Base-by-base conservation (phyloP, 164 flowering plant genomes). In the Platanus orientalis region DNA sequence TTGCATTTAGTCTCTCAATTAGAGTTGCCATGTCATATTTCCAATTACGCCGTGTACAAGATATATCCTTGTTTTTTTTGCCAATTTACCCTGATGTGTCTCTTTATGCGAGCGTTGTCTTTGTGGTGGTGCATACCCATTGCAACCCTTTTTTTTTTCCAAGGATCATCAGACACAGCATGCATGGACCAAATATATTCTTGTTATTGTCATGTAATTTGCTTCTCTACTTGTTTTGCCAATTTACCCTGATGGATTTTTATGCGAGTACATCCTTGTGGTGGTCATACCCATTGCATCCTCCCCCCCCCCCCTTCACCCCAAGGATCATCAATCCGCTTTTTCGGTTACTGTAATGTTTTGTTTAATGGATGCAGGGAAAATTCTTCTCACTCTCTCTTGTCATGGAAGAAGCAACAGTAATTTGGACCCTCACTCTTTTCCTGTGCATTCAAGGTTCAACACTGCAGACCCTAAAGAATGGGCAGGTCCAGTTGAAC, bases 321-420 rank as follows among this genome's bases (percentile, higher is more conserved):
- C 9, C 9, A 4, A 32, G 9, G 36, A 36, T 7, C 42, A 7
- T 4, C 13, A 3, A 7, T 7, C 9, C 9, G 42, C 42, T 36
- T 36, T 36, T 36, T 10, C 12, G 9, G 42, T 36, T n/a, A n/a
- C 10, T 36, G 10, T 36, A 36, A 36, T 36, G 0, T 36, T 36
- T 3, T 36, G 9, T 7, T 36, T 3, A 36, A 36, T 36, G 11
- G 61, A 51, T 81, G 77, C 75, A 88, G 97, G 93, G 47, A 85
- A 84, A 65, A 69, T 89, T 75, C 89, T 88, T 64, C 80, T 91
- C 19, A 69, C 79, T 21, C 58, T 84, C 16, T 85, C 86, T 36
- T 62, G 89, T 55, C 81, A 75, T 58, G 86, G 87, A 64, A 81
- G 76, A 75, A 71, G 61, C 52, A 62, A 74, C n/a, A 71, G 65